These are phyloP conservation scores for Nakazawaea sp. DNA, from an alignment of 805 yeast genomes.

Conservation along the genomic window DNA sequence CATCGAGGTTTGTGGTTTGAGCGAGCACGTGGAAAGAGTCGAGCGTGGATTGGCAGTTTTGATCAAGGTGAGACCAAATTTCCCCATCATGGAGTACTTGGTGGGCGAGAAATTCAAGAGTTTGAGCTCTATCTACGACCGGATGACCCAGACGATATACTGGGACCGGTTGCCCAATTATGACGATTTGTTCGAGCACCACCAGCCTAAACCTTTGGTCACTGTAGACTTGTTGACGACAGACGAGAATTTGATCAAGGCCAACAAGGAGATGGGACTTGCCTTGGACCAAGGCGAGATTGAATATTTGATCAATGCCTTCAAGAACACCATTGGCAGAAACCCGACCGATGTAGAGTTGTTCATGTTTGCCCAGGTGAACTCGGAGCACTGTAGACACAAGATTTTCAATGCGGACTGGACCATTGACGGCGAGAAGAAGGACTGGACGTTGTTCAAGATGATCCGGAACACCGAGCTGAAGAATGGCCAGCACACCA, in stretches of 20 bases:
- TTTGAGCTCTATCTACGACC: slow-evolving; percentile 73
- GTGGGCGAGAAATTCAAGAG: slow-evolving; percentile 41
- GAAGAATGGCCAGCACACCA: slow-evolving; percentile 70
- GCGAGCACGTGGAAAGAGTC: slow-evolving; percentile 63
- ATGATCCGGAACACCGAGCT: slow-evolving; percentile 95
- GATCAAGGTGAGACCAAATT: slow-evolving; percentile 64
- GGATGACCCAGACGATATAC: slow-evolving; percentile 85
- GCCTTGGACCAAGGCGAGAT: slow-evolving; percentile 96
- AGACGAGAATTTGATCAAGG: slow-evolving; percentile 56
- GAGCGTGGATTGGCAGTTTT: slow-evolving; percentile 86
- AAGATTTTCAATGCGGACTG: slow-evolving; percentile 98
- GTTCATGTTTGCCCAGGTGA: slow-evolving; percentile 99
- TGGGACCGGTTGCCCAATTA: slow-evolving; percentile 54
- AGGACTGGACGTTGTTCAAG: slow-evolving; percentile 73
- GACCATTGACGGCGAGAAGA: slow-evolving; percentile 82
- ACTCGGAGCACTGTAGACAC: slow-evolving; percentile 99
- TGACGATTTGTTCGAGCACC: slow-evolving; percentile 70
- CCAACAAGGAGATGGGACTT: slow-evolving; percentile 79
- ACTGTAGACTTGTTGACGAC: slow-evolving; percentile 56
- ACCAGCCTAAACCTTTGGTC: slow-evolving; percentile 77
- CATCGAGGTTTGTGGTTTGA: slow-evolving; percentile 79
- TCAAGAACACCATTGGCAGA: slow-evolving; percentile 66
- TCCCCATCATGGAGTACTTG: slow-evolving; percentile 52
- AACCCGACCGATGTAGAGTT: slow-evolving; percentile 97
- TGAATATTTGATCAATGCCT: slow-evolving; percentile 77